Percentiles rank a stretch among this genome's conserved stretches.
These are phyloP conservation scores for Theileria parva DNA, from an alignment of 169 alveolate genomes.

Conservation along the genomic window DNA sequence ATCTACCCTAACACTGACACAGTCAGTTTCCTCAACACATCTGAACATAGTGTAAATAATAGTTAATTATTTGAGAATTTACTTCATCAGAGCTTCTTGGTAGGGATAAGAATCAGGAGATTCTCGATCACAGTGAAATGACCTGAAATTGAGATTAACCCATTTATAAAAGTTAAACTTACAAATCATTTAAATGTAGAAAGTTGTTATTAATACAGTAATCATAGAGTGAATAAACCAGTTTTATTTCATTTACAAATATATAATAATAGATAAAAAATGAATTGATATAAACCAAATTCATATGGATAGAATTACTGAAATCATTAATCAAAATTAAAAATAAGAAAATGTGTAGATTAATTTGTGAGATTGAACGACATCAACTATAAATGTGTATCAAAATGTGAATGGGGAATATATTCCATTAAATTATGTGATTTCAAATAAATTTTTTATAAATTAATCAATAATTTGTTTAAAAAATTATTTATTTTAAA, in stretches of 20 bases:
- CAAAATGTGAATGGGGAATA: not conserved
- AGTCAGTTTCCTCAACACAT: slow-evolving; percentile 41
- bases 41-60: not conserved
- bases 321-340: not conserved
- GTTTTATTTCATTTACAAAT: not conserved
- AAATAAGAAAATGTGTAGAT: not conserved
- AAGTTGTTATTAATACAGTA: slow-evolving; percentile 27
- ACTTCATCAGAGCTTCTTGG: slow-evolving; percentile 49
- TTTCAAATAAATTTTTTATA: too few species aligned
- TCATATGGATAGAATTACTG: not conserved
- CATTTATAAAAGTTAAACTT: not conserved
- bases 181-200: slow-evolving; percentile 62
- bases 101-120: slow-evolving; percentile 20
- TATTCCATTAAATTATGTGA: too few species aligned
- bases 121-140: slow-evolving; percentile 36
- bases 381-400: not conserved
- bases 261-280: not conserved
- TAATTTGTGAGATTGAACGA: not conserved
- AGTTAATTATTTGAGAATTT: not conserved
- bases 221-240: slow-evolving; percentile 6
- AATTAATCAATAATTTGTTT: too few species aligned
- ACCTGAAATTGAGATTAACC: slow-evolving; percentile 13
- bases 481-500: not conserved
- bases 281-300: not conserved
- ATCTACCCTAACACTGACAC: slow-evolving; percentile 49